A percentile compares a stretch with the other conserved stretches of the same genome.
These are phyloP conservation scores for Solanum rostratum DNA, from an alignment of 257 asterid genomes.

Conservation along the genomic window DNA sequence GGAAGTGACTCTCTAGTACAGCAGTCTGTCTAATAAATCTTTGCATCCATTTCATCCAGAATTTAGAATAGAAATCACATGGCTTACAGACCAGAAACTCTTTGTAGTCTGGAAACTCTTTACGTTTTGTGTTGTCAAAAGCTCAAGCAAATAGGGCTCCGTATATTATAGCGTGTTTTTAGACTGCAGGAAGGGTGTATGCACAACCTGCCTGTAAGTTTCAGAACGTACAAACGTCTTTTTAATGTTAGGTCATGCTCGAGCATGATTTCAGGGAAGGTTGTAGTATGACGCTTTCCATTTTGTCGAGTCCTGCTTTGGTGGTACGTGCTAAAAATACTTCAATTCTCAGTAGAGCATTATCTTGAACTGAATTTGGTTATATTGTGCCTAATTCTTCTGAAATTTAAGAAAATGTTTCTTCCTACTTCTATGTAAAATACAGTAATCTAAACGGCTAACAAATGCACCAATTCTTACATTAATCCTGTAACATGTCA, in stretches of 20 bases:
- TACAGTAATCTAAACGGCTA: neutral
- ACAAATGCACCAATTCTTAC: neutral
- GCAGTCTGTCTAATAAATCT: neutral
- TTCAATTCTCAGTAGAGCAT: neutral
- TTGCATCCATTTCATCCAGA: neutral
- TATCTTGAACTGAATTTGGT: neutral
- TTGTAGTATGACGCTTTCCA: neutral
- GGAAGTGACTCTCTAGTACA: conserved; percentile 27
- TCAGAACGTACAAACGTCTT: neutral
- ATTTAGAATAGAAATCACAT: neutral
- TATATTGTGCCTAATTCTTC: neutral
- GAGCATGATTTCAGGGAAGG: neutral
- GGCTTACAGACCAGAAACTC: neutral
- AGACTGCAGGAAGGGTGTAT: neutral
- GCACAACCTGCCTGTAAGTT: neutral
- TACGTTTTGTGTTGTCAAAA: neutral
- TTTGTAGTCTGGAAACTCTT: neutral
- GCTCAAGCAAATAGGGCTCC: neutral
- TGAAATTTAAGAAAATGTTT: neutral
- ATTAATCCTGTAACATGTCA: neutral
- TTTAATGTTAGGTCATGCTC: neutral
- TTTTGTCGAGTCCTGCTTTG: neutral
- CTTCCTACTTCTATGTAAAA: neutral
- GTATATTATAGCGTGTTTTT: neutral
- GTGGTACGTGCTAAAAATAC: neutral